phyloP scores from a whole-genome alignment of 2,329 filamentous ascomycete genomes.

The Trichoderma koningiopsis region DNA sequence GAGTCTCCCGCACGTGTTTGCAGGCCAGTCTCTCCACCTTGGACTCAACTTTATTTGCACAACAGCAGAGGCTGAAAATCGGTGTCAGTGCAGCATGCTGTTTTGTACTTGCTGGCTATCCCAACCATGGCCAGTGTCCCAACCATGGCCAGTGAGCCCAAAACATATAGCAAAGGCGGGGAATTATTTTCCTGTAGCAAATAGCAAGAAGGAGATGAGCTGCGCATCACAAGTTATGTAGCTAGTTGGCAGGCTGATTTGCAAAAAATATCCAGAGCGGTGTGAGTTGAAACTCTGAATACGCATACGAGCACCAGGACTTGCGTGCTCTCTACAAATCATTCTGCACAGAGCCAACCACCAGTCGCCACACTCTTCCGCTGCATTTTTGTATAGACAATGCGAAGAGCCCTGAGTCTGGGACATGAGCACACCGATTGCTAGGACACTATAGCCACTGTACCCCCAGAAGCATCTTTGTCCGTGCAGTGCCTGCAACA shows the following conservation, averaged over 20 bases:
- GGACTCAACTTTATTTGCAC: slow-evolving; percentile 22
- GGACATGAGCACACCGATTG: slow-evolving; percentile 3
- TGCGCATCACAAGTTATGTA: neutral
- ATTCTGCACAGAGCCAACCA: neutral
- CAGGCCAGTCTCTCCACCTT: slow-evolving; percentile 24
- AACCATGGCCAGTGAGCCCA: neutral
- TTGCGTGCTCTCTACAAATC: neutral
- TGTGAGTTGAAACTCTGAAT: neutral
- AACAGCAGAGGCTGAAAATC: neutral
- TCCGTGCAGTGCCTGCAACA: neutral
- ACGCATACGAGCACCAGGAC: neutral
- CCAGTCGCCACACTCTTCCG: neutral
- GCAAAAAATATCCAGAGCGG: neutral
- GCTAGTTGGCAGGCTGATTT: neutral
- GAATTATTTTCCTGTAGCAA: neutral
- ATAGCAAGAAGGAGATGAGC: slow-evolving; percentile 1
- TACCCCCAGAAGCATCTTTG: neutral
- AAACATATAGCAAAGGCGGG: neutral
- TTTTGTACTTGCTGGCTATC: neutral
- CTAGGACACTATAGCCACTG: neutral
- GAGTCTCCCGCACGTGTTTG: slow-evolving; percentile 22
- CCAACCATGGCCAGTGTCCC: neutral
- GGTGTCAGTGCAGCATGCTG: neutral
- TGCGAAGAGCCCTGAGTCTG: neutral
- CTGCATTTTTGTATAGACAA: neutral